Percentiles rank a stretch among this genome's conserved stretches.
phyloP scores from a whole-genome alignment of 441 rosid genomes.

The Metrosideros polymorpha region DNA sequence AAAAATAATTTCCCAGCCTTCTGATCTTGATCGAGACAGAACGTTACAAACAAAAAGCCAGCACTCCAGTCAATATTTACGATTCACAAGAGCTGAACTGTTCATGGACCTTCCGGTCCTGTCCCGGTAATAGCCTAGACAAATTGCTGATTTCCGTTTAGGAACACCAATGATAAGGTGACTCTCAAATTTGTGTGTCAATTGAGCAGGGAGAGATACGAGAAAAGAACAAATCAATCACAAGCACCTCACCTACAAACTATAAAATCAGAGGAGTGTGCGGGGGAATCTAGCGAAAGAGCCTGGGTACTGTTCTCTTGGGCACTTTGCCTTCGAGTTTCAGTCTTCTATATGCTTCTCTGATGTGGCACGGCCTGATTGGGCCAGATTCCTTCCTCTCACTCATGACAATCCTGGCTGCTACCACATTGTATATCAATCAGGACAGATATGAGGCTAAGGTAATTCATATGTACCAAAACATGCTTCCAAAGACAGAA shows the following conservation, averaged over 20 bases:
- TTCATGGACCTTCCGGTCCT: not conserved
- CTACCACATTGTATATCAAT: not conserved
- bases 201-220: not conserved
- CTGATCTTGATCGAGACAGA: not conserved
- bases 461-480: not conserved
- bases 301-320: slow-evolving; percentile 72
- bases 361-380: slow-evolving; percentile 89
- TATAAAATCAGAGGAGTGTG: not conserved
- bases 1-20: not conserved
- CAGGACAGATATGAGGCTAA: not conserved
- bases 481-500: not conserved
- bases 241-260: not conserved
- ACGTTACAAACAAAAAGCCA: not conserved
- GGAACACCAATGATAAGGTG: not conserved
- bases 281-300: slow-evolving; percentile 40
- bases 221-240: not conserved
- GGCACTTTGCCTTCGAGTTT: slow-evolving; percentile 89
- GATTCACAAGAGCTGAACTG: not conserved
- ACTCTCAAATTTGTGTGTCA: not conserved
- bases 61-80: not conserved
- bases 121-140: not conserved
- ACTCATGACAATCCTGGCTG: slow-evolving; percentile 78
- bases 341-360: slow-evolving; percentile 83
- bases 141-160: not conserved
- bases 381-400: slow-evolving; percentile 92